Evolutionary conservation across 1,284 basidiomycete species (phyloP).

Genomic region (Abortiporus biennis): DNA sequence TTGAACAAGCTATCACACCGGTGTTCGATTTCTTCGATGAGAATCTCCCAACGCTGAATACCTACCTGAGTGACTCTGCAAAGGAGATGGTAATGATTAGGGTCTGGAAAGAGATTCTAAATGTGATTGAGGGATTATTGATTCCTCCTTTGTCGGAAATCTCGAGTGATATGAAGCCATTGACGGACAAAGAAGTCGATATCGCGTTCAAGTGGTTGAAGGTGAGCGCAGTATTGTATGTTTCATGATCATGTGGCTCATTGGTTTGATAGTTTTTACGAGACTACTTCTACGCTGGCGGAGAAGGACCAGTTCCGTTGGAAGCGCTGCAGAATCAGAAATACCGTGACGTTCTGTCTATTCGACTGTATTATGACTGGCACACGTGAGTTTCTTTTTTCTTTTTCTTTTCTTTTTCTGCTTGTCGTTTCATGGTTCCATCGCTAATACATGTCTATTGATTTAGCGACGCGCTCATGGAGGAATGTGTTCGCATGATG

Average conservation of each 20-base stretch:
- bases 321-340: constrained; percentile 93
- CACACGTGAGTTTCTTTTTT: constrained; percentile 53
- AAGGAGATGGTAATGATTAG: constrained; percentile 92
- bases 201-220: constrained; percentile 98
- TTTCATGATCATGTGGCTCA: too few relatives aligned
- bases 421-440: not conserved
- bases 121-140: constrained; percentile 83
- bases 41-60: constrained; percentile 90
- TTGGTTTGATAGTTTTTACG: constrained; percentile 87
- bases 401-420: not conserved
- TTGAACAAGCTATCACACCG: constrained; percentile 89
- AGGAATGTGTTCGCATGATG: constrained; percentile 94
- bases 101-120: constrained; percentile 96
- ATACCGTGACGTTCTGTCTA: constrained; percentile 88
- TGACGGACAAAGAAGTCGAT: constrained; percentile 94
- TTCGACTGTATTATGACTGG: constrained; percentile 93
- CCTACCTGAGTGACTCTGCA: constrained; percentile 77
- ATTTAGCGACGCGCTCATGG: constrained; percentile 82
- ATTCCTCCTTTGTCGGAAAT: constrained; percentile 89
- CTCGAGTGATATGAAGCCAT: constrained; percentile 85
- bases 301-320: constrained; percentile 85
- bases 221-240: too few relatives aligned
- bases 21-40: constrained; percentile 97
- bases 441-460: not conserved
- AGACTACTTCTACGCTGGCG: constrained; percentile 94